Base-by-base conservation (phyloP, 108 stramenopile species). In the Conticribra weissflogii region DNA sequence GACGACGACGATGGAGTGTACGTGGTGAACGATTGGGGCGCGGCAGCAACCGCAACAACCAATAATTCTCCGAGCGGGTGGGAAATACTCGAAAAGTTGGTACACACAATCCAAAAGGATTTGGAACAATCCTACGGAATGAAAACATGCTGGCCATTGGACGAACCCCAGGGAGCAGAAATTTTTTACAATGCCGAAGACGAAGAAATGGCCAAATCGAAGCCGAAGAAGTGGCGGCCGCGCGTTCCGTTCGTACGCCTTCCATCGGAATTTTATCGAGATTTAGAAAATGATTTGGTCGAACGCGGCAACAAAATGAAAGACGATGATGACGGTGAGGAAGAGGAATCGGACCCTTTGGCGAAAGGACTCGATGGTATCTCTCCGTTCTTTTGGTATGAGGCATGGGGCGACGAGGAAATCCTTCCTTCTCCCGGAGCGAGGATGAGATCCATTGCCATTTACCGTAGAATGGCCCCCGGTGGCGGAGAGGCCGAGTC, bases 381-480 rank as follows among this genome's bases (percentile, higher is more conserved):
- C n/a, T 87, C 85, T 15, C 92, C 92, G 22, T 66, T 90, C 19
- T 86, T 94, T 78, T 94, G 89, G 89, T 79, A 76, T 51, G 76
- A 88, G 51, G 87, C 85, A 74, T 86, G 86, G 89, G 78, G 65
- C 21, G 76, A 72, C 2, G 85, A 91, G 32, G 92, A 94, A 50
- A 75, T 79, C 45, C 58, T 71, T 2, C 33, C 66, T 1, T 74
- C 61, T 23, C 67, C 71, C 24, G 83, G 85, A n/a, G 79, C 83
- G 5, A 67, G 92, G 44, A 66, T 94, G 76, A 76, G 73, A 33
- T 86, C 90, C 32, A 62, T 94, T 36, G 89, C 80, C 24, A 72
- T 94, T 19, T 94, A 91, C 64, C 78, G 81, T 21, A 79, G 71
- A 31, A 66, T 78, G 48, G 48, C 49, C 9, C 62, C 67, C 15